Evolutionary conservation across 352 stramenopile genomes (phyloP).

Genomic region (Globisporangium nagaii): DNA sequence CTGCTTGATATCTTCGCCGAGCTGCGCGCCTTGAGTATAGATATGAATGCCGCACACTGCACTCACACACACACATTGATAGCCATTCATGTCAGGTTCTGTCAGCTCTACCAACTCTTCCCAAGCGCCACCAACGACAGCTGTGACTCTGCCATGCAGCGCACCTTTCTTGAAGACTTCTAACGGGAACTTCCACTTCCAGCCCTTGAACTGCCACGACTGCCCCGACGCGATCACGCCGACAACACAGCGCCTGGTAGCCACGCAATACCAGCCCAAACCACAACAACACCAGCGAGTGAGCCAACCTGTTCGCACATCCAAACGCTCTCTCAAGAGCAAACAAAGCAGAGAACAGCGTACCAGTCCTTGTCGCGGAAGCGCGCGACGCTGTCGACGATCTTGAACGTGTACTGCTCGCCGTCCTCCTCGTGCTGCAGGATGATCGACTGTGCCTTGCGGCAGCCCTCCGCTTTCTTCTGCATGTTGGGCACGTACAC

Average conservation of each 20-base stretch:
- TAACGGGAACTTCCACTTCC: conserved; percentile 90
- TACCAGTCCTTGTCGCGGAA: conserved; percentile 88
- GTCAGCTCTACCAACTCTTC: neutral
- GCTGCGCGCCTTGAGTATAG: conserved; percentile 76
- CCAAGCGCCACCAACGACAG: no score
- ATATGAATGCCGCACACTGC: conserved; percentile 81
- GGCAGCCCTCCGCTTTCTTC: conserved; percentile 78
- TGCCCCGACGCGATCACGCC: conserved; percentile 87
- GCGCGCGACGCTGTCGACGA: conserved; percentile 83
- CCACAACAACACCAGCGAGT: no score
- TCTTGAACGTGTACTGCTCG: conserved; percentile 79
- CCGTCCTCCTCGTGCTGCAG: conserved; percentile 81
- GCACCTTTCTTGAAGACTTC: conserved; percentile 89
- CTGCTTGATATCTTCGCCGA: conserved; percentile 82
- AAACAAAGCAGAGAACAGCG: no score
- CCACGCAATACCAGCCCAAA: no score
- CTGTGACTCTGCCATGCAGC: neutral
- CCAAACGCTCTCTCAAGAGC: neutral
- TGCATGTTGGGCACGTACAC: conserved; percentile 78
- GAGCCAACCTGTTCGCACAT: no score
- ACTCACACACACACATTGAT: neutral
- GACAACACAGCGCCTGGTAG: conserved; percentile 87
- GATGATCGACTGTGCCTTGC: conserved; percentile 80
- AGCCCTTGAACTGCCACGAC: conserved; percentile 92
- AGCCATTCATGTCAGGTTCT: neutral